A percentile compares a stretch with the other conserved stretches of the same genome.
These are phyloP conservation scores for Cercospora sojina DNA, from an alignment of 2,329 filamentous ascomycete genomes.

Conservation along the genomic window DNA sequence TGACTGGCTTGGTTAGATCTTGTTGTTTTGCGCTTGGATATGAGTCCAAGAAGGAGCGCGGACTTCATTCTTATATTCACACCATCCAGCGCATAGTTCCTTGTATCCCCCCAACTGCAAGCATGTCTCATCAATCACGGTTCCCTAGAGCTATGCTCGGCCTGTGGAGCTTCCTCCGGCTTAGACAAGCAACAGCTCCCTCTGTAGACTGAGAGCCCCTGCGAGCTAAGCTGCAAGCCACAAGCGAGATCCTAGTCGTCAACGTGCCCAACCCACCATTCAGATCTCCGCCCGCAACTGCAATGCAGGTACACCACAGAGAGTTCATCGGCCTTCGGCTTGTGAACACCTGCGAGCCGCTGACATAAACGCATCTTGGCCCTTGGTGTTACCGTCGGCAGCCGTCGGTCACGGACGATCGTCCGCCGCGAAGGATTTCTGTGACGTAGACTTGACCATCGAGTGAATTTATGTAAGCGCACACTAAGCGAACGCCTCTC, in stretches of 20 bases:
- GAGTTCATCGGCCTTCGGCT: background rate
- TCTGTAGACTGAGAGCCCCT: background rate
- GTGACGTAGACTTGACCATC: background rate
- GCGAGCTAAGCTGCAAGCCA: conserved; percentile 5
- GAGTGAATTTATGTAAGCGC: background rate
- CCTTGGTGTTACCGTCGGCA: background rate
- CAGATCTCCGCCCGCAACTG: background rate
- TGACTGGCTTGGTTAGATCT: background rate
- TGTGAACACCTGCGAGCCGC: background rate
- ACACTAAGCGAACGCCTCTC: background rate
- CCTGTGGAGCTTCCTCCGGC: conserved; percentile 4
- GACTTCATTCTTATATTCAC: background rate
- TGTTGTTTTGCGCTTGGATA: background rate
- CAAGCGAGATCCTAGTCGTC: background rate
- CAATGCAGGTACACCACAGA: background rate
- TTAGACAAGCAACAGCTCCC: conserved; percentile 4
- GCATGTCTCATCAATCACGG: background rate
- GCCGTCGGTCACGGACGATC: background rate
- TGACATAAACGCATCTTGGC: background rate
- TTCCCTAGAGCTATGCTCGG: background rate
- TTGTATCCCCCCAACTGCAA: background rate
- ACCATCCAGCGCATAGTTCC: background rate
- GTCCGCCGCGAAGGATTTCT: background rate
- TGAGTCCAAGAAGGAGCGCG: background rate
- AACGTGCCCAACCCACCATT: background rate